Percentiles rank a stretch among this genome's conserved stretches.
Evolutionary conservation across 2,329 filamentous ascomycete genomes (phyloP).

Genomic region (Diplodia corticola): DNA sequence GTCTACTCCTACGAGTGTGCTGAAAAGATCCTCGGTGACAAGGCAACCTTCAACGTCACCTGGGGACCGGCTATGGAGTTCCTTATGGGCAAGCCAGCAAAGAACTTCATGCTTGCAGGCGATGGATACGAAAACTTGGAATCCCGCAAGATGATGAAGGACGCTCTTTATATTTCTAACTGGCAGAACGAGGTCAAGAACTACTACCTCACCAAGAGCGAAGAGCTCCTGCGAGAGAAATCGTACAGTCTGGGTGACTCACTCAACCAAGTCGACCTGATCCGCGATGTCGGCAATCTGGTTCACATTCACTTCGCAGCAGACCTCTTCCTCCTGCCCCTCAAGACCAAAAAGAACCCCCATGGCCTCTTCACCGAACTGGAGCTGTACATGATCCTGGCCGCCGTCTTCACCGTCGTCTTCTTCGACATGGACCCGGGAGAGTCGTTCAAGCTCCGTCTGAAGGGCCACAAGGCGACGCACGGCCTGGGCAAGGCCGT

Average conservation of each 20-base stretch:
- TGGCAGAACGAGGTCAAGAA: conserved; percentile 65
- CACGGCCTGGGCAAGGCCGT: conserved; percentile 53
- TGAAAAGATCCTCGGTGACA: conserved; percentile 62
- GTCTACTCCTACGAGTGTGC: conserved; percentile 63
- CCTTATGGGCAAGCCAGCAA: conserved; percentile 60
- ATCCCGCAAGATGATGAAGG: conserved; percentile 43
- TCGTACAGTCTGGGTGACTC: conserved; percentile 61
- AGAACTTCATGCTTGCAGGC: conserved; percentile 57
- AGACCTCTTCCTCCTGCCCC: conserved; percentile 56
- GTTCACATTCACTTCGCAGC: conserved; percentile 57
- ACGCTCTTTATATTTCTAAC: conserved; percentile 60
- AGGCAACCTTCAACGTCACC: conserved; percentile 62
- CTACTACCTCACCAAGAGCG: conserved; percentile 67
- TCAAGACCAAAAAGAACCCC: conserved; percentile 55
- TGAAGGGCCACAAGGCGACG: conserved; percentile 50
- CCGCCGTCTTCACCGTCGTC: conserved; percentile 54
- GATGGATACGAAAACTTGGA: conserved; percentile 35
- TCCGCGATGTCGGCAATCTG: conserved; percentile 58
- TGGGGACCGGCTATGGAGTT: conserved; percentile 66
- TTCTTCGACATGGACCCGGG: conserved; percentile 58
- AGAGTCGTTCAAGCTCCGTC: conserved; percentile 53
- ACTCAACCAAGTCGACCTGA: conserved; percentile 69
- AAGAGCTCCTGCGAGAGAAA: conserved; percentile 64
- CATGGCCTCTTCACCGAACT: conserved; percentile 55
- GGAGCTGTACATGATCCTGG: conserved; percentile 56